These are phyloP conservation scores for Capronia epimyces DNA, from an alignment of 2,329 filamentous ascomycete genomes.

Conservation along the genomic window DNA sequence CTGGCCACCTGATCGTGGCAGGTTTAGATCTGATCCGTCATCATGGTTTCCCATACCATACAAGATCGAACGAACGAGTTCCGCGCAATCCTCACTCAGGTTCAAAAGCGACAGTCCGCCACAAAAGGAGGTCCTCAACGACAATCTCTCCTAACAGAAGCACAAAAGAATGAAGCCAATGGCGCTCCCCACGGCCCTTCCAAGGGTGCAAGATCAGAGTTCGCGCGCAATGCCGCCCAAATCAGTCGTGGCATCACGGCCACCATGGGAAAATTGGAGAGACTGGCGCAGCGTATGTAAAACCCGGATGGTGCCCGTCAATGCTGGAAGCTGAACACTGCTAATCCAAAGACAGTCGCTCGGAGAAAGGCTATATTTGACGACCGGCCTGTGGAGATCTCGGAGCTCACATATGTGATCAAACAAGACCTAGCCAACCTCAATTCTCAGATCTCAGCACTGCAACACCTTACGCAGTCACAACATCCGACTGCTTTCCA, in stretches of 20 bases:
- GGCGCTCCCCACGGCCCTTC: constrained; percentile 47
- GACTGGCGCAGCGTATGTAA: constrained; percentile 72
- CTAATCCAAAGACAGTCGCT: constrained; percentile 56
- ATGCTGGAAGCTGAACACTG: not conserved
- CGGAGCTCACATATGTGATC: constrained; percentile 93
- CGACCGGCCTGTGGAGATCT: constrained; percentile 92
- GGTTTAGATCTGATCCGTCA: constrained; percentile 1
- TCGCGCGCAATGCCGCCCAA: constrained; percentile 83
- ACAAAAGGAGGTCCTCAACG: constrained; percentile 73
- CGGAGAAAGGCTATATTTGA: constrained; percentile 96
- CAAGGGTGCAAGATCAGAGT: constrained; percentile 70
- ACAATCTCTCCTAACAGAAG: constrained; percentile 70
- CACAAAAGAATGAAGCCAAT: constrained; percentile 57
- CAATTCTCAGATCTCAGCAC: constrained; percentile 78
- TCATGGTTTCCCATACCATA: constrained; percentile 62
- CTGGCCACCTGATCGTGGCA: not conserved
- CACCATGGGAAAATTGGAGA: constrained; percentile 92
- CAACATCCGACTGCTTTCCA: constrained; percentile 61
- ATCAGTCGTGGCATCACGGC: constrained; percentile 86
- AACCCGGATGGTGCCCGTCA: not conserved
- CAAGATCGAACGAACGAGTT: constrained; percentile 97
- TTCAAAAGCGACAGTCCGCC: constrained; percentile 70
- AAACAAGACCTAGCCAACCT: constrained; percentile 86
- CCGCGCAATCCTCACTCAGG: constrained; percentile 79
- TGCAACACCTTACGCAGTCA: constrained; percentile 72